Percentiles rank a stretch among this genome's conserved stretches.
Evolutionary conservation across 257 asterid species (phyloP).

Genomic region (Eucommia ulmoides): DNA sequence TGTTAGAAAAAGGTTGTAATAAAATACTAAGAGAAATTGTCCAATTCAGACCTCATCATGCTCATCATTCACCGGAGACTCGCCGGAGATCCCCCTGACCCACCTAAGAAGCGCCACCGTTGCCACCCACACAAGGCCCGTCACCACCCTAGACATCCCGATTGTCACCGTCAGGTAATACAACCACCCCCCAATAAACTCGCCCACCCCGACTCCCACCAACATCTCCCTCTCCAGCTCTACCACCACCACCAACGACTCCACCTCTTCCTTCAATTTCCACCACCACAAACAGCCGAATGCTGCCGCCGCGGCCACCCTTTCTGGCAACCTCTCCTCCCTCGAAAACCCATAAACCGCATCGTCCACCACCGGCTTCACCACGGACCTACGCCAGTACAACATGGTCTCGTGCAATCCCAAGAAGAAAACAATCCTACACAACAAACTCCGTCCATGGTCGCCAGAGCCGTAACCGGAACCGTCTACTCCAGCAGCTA

Average conservation of each 20-base stretch:
- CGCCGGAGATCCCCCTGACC: neutral
- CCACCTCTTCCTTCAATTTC: constrained; percentile 77
- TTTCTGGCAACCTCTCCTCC: constrained; percentile 44
- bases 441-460: constrained; percentile 13
- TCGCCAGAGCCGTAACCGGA: constrained; percentile 26
- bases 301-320: constrained; percentile 35
- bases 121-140: constrained; percentile 17
- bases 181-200: constrained; percentile 61
- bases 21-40: constrained; percentile 2
- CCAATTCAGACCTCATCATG: constrained; percentile 35
- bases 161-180: constrained; percentile 46
- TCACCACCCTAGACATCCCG: constrained; percentile 38
- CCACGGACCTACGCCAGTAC: constrained; percentile 50
- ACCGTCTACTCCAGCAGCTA: constrained; percentile 44
- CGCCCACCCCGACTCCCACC: constrained; percentile 38
- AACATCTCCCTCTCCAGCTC: constrained; percentile 38
- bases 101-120: constrained; percentile 15
- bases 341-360: constrained; percentile 32
- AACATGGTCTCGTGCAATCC: constrained; percentile 62
- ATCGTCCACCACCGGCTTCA: constrained; percentile 71
- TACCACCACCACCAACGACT: constrained; percentile 47
- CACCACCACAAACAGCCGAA: constrained; percentile 80
- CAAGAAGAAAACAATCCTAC: constrained; percentile 38
- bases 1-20: neutral
- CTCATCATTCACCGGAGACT: constrained; percentile 3